Evolutionary conservation across 805 yeast species (phyloP), one percentile per base, ranked within the genome.

Genomic region (Kodamaea hsintzibuensis): DNA sequence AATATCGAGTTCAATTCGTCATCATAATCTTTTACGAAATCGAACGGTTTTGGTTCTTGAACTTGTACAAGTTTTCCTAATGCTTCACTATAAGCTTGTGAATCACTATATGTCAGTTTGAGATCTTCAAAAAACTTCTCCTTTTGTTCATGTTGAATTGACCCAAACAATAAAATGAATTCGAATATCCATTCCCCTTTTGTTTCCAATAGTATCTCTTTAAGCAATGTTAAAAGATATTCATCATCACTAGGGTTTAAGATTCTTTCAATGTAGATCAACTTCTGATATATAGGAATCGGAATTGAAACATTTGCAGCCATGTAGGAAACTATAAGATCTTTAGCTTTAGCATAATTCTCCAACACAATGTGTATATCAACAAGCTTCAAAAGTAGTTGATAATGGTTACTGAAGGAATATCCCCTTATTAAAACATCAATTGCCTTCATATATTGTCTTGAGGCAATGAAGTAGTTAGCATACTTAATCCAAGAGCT

Each of bases 401-500:
- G 60, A 14, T 69, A 60, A 44, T 73, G 46, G 13, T 54, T 67
- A 13, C 67, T 63, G 1, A 62, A 43, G 17, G 66, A 62, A 1
- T 72, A 57, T 0, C 82, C 79, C 54, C 67, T 69, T 7, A 67
- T 53, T 7, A 84, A 58, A 0, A 78, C 53, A 12, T 68, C 66
- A 47, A 70, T 72, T 0, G 85, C 84, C 53, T 25, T 65, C 62
- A n/a, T 67, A 45, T 16, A 70, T 57, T 48, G 68, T 58, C 50
- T 50, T n/a, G 25, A 55, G 25, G 30, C 47, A 58, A 76, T 49
- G 42, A 77, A 70, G 59, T 68, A 82, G 59, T 82, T 74, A 1
- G 81, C 66, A 58, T 76, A 81, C 51, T 78, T 78, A 12, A 81
- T 58, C 84, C 87, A 84, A 42, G 83, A 71, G 18, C 61, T 63